A percentile compares a stretch with the other conserved stretches of the same genome.
Evolutionary conservation across 1,284 basidiomycete species (phyloP).

Genomic region (Mrakiaceae sp.): DNA sequence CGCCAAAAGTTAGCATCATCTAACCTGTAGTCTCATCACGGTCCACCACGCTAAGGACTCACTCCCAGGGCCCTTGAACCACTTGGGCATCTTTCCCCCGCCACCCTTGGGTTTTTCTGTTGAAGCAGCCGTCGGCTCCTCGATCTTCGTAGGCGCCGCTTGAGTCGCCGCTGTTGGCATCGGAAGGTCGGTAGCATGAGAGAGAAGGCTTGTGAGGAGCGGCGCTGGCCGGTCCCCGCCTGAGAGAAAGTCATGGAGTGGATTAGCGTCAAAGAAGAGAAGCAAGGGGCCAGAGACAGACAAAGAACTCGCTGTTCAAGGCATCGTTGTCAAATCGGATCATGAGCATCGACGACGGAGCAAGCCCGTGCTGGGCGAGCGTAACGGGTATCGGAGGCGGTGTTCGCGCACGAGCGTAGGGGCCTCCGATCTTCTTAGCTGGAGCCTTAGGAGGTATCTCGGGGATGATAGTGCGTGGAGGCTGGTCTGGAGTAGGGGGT

Average conservation of each 20-base stretch:
- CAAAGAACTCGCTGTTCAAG: neutral
- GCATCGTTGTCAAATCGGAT: conserved; percentile 8
- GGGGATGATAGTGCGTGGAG: conserved; percentile 5
- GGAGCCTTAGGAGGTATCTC: neutral
- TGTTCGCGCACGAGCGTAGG: neutral
- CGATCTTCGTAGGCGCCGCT: neutral
- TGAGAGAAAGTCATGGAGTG: neutral
- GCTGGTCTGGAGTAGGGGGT: conserved; percentile 4
- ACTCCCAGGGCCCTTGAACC: conserved; percentile 12
- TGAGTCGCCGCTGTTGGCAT: neutral
- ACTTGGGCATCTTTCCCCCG: conserved; percentile 13
- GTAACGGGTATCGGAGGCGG: neutral
- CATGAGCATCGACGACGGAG: conserved; percentile 11
- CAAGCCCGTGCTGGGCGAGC: conserved; percentile 6
- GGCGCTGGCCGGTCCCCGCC: conserved; percentile 3
- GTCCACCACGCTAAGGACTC: neutral
- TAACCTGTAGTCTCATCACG: neutral
- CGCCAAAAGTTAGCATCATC: neutral
- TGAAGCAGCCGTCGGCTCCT: neutral
- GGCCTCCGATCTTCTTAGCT: too few species aligned
- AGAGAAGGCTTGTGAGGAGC: conserved; percentile 9
- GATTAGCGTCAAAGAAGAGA: neutral
- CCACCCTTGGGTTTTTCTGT: neutral
- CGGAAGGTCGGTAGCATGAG: conserved; percentile 7
- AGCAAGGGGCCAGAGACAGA: neutral